phyloP scores from a whole-genome alignment of 805 yeast species.

The Candida easanensis region DNA sequence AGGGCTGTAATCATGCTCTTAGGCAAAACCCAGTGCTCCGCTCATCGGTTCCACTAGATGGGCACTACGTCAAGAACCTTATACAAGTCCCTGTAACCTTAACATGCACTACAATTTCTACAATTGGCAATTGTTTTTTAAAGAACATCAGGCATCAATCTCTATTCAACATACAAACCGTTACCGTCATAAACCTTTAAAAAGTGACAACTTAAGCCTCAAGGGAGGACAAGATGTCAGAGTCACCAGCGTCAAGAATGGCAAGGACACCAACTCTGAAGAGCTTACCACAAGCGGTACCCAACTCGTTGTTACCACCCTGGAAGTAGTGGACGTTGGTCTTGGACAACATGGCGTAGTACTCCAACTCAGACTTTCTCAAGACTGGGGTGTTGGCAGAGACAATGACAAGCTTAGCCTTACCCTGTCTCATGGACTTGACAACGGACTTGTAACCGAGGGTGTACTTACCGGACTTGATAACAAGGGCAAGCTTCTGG shows the following conservation, averaged over 20 bases:
- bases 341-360: constrained; percentile 99
- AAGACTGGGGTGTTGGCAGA: constrained; percentile 99
- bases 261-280: constrained; percentile 99
- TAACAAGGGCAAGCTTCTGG: constrained; percentile 96
- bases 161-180: not conserved
- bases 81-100: too few species aligned
- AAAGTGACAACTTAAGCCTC: constrained; percentile 21
- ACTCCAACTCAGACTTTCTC: constrained; percentile 99
- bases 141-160: constrained; percentile 9
- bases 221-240: constrained; percentile 83
- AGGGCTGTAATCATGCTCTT: too few species aligned
- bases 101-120: too few species aligned
- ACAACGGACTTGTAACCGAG: constrained; percentile 99
- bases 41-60: too few species aligned
- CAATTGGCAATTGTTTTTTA: not conserved
- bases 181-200: constrained; percentile 3
- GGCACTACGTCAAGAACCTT: too few species aligned
- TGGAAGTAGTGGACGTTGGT: constrained; percentile 96
- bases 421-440: constrained; percentile 97
- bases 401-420: constrained; percentile 96
- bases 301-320: constrained; percentile 99
- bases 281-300: constrained; percentile 99
- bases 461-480: constrained; percentile 99
- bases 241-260: constrained; percentile 98
- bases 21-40: too few species aligned